A percentile compares a stretch with the other conserved stretches of the same genome.
phyloP scores from a whole-genome alignment of 441 rosid genomes.

The Adansonia madagascariensis region DNA sequence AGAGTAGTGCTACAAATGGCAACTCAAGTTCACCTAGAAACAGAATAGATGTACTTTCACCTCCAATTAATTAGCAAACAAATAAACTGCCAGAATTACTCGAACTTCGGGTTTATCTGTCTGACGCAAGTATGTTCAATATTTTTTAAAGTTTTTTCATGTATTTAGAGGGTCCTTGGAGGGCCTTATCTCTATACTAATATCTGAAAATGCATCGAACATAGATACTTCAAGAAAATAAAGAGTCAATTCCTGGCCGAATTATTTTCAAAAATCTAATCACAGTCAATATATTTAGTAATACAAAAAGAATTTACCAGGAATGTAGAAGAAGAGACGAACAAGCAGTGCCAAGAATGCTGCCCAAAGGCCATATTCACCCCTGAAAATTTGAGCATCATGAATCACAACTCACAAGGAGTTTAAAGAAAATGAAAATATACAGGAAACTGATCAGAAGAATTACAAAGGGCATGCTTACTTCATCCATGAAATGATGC shows the following conservation, averaged over 20 bases:
- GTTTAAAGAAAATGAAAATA: neutral
- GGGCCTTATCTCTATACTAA: no score
- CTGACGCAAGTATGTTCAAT: no score
- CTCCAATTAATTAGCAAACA: neutral
- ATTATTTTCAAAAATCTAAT: neutral
- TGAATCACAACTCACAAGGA: neutral
- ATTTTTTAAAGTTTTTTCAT: no score
- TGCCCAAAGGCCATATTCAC: slow-evolving; percentile 89
- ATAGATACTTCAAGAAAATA: no score
- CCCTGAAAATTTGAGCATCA: slow-evolving; percentile 52
- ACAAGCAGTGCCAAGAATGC: slow-evolving; percentile 80
- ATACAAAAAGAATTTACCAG: slow-evolving; percentile 50
- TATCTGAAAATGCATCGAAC: no score
- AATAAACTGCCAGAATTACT: neutral
- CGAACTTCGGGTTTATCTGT: no score
- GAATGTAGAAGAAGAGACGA: slow-evolving; percentile 80
- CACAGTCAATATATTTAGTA: neutral
- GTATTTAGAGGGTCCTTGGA: no score
- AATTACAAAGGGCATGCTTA: slow-evolving; percentile 38
- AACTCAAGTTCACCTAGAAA: slow-evolving; percentile 84
- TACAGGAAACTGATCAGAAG: neutral
- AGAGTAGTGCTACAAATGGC: slow-evolving; percentile 71
- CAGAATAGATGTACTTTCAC: slow-evolving; percentile 18
- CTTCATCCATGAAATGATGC: slow-evolving; percentile 81
- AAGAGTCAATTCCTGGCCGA: neutral